phyloP scores from a whole-genome alignment of 148 eudicot genomes.

The Persicaria maculosa region DNA sequence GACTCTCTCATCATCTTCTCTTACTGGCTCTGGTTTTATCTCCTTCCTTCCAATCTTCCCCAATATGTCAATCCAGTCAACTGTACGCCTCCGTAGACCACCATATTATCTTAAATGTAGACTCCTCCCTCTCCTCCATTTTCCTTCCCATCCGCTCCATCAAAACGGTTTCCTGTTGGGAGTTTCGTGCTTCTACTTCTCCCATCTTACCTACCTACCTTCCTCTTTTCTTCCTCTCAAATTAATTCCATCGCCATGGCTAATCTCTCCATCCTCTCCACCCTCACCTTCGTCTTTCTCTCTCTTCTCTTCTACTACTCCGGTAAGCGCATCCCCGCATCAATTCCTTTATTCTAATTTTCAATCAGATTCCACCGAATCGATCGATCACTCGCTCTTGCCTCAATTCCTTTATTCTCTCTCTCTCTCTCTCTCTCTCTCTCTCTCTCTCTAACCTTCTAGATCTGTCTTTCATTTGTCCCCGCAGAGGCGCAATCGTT shows the following conservation, averaged over 20 bases:
- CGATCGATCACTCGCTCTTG: neutral
- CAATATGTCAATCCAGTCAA: too few species aligned
- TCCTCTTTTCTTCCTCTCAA: neutral
- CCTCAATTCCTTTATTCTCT: neutral
- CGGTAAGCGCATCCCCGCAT: neutral
- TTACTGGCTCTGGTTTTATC: too few species aligned
- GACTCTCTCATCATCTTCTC: too few species aligned
- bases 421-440: too few species aligned
- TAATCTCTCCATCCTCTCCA: neutral
- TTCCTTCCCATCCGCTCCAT: neutral
- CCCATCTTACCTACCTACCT: neutral
- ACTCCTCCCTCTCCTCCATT: neutral
- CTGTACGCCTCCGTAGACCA: too few species aligned
- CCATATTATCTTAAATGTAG: neutral
- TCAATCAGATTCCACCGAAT: neutral
- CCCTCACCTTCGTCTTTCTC: neutral
- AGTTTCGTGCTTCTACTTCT: neutral
- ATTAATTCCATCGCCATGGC: neutral
- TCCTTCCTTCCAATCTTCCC: too few species aligned
- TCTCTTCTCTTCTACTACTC: conserved; percentile 3
- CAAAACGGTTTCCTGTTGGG: neutral
- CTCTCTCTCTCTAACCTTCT: neutral
- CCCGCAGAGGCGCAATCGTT: conserved; percentile 53
- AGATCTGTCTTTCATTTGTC: neutral
- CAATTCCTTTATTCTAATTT: neutral